These are phyloP conservation scores for Claviceps spartinae DNA, from an alignment of 2,329 filamentous ascomycete species.

Conservation along the genomic window DNA sequence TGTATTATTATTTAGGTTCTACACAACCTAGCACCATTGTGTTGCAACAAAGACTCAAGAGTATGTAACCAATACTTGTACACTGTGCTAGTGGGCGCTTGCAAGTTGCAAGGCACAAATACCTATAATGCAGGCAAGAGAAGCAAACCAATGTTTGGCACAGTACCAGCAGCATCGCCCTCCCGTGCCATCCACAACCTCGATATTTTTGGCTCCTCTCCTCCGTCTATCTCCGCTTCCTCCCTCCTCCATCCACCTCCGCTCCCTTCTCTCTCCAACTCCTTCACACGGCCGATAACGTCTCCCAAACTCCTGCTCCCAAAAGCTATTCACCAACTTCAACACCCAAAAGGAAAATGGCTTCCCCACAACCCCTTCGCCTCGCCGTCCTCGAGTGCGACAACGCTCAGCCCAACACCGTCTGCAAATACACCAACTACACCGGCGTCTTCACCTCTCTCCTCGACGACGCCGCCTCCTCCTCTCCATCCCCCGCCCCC, in stretches of 20 bases:
- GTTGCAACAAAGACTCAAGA: too few species aligned
- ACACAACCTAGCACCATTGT: too few species aligned
- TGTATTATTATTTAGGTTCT: too few species aligned
- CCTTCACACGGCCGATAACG: background rate
- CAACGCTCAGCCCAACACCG: constrained; percentile 52
- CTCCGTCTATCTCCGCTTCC: background rate
- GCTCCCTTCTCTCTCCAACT: background rate
- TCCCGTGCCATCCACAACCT: background rate
- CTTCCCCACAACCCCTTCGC: constrained; percentile 50
- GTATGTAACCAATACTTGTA: too few species aligned
- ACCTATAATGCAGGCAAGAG: too few species aligned
- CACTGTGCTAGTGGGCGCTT: too few species aligned
- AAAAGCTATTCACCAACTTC: background rate
- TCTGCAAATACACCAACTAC: constrained; percentile 57
- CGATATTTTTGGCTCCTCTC: background rate
- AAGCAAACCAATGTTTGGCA: too few species aligned
- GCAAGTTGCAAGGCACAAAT: too few species aligned
- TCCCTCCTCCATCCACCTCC: background rate
- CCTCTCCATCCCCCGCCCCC: constrained; percentile 21
- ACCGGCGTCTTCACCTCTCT: constrained; percentile 54
- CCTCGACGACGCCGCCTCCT: constrained; percentile 39
- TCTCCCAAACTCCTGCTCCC: background rate
- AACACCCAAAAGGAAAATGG: background rate
- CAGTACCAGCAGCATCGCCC: background rate
- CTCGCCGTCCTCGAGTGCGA: constrained; percentile 86